Conservation (phyloP, 23 red algal genomes). For the Agarophyton chilense region DNA sequence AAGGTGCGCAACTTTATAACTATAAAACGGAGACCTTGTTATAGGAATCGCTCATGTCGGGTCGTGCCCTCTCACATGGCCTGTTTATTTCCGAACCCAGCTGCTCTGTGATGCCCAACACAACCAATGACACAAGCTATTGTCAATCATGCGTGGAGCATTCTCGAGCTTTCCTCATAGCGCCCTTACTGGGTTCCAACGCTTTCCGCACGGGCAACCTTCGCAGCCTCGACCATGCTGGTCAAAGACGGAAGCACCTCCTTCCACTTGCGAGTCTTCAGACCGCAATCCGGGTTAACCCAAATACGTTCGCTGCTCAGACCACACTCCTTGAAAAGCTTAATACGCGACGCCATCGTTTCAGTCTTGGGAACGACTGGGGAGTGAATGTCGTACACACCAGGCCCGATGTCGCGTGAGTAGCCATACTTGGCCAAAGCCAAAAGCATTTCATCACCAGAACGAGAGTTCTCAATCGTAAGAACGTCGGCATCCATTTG, state of each 20-base stretch:
- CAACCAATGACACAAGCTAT: background rate
- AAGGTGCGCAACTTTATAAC: background rate
- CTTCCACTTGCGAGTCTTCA: conserved; percentile 85
- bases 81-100: background rate
- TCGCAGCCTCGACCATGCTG: conserved; percentile 86
- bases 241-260: conserved; percentile 76
- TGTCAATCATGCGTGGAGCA: background rate
- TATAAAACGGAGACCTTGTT: background rate
- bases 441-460: conserved; percentile 75
- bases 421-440: conserved; percentile 76
- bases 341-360: conserved; percentile 43
- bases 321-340: conserved; percentile 39
- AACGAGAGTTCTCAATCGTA: conserved; percentile 88
- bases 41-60: background rate
- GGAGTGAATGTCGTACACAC: conserved; percentile 93
- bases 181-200: background rate
- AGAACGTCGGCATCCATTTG: conserved; percentile 88
- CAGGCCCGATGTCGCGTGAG: conserved; percentile 84
- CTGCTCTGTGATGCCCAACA: background rate
- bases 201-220: conserved; percentile 32
- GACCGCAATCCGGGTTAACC: conserved; percentile 93
- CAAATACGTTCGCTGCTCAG: conserved; percentile 71
- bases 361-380: conserved; percentile 72
- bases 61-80: background rate
- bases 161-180: background rate